Evolutionary conservation across 2,329 filamentous ascomycete species (phyloP).

Genomic region (Pseudocercospora vitis): DNA sequence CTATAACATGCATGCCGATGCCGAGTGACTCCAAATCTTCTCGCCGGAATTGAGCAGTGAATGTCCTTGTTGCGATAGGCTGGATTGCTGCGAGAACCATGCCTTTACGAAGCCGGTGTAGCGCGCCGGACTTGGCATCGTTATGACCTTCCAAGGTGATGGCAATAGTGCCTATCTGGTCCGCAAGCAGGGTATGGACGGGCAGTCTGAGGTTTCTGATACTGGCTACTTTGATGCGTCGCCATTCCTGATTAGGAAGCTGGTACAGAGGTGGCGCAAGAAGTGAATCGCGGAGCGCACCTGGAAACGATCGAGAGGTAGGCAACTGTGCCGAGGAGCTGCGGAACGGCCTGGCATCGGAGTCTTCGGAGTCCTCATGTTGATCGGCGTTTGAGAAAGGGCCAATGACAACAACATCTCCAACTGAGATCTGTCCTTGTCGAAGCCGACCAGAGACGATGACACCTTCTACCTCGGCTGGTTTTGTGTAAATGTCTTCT

Average conservation of each 20-base stretch:
- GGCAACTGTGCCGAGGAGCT: conserved; percentile 35
- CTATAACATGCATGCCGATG: conserved; percentile 69
- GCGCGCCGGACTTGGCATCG: conserved; percentile 30
- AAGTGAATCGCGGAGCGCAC: conserved; percentile 41
- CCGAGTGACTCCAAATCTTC: conserved; percentile 63
- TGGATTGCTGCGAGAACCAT: conserved; percentile 71
- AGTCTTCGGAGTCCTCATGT: conserved; percentile 39
- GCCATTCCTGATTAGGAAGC: conserved; percentile 64
- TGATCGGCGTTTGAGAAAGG: conserved; percentile 54
- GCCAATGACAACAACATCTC: conserved; percentile 75
- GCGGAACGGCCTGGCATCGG: conserved; percentile 34
- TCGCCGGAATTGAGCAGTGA: conserved; percentile 68
- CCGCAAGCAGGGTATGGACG: conserved; percentile 70
- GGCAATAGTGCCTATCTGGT: conserved; percentile 88
- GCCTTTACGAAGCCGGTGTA: conserved; percentile 63
- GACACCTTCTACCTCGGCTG: conserved; percentile 34
- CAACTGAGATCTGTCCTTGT: conserved; percentile 74
- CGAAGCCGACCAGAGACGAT: conserved; percentile 83
- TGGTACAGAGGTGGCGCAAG: conserved; percentile 28
- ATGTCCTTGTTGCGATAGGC: conserved; percentile 52
- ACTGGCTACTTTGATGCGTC: conserved; percentile 75
- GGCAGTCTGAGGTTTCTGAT: conserved; percentile 85
- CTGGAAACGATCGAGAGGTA: conserved; percentile 51
- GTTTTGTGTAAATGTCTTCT: conserved; percentile 80
- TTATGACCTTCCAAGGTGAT: conserved; percentile 57